These are phyloP conservation scores for Hypoxylon perforatum DNA, from an alignment of 495 filamentous ascomycete genomes.

Conservation along the genomic window DNA sequence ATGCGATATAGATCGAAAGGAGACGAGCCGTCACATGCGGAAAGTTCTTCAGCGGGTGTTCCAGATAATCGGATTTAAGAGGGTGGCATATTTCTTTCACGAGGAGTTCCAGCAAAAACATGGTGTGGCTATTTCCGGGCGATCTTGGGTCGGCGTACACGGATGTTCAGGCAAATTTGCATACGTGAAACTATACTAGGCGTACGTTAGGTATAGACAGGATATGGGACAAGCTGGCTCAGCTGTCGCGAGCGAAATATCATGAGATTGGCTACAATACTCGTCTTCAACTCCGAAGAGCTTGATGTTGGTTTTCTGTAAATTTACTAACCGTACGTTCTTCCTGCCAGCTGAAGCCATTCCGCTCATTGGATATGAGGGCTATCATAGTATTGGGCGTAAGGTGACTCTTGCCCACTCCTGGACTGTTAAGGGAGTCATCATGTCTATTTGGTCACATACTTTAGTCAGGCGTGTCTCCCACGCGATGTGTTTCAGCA, in stretches of 20 bases:
- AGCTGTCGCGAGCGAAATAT: background rate
- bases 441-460: too few species aligned
- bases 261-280: conserved; percentile 4
- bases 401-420: too few species aligned
- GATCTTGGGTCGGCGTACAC: conserved; percentile 14
- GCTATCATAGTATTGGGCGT: too few species aligned
- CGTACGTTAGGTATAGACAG: conserved; percentile 24
- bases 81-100: background rate
- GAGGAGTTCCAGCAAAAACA: conserved; percentile 10
- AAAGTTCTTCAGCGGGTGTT: conserved; percentile 33
- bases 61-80: conserved; percentile 9
- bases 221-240: conserved; percentile 3
- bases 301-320: background rate
- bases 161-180: conserved; percentile 7
- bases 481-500: too few species aligned
- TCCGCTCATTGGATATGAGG: too few species aligned
- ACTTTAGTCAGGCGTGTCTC: too few species aligned
- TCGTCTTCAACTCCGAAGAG: background rate
- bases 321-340: background rate
- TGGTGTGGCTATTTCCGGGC: conserved; percentile 2
- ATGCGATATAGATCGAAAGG: conserved; percentile 40
- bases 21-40: conserved; percentile 20
- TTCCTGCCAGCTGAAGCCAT: background rate
- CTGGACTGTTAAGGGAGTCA: too few species aligned
- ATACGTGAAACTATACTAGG: conserved; percentile 13